Evolutionary conservation across 306 rosid species (phyloP).

Genomic region (Citrullus amarus): DNA sequence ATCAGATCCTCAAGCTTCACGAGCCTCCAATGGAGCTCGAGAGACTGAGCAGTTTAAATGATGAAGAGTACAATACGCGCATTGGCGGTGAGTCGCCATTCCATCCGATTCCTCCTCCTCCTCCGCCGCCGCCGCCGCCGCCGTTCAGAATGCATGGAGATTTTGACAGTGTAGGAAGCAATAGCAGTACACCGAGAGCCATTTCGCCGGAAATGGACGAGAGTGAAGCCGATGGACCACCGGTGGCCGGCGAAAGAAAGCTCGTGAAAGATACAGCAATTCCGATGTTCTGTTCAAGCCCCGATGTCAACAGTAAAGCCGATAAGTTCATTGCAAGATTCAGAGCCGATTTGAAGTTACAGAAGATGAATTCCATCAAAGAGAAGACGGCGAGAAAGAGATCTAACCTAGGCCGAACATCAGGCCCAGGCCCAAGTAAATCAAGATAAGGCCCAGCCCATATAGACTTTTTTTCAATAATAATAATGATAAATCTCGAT

Average conservation of each 20-base stretch:
- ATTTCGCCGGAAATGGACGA: conserved; percentile 36
- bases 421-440: conserved; percentile 1
- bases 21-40: conserved; percentile 16
- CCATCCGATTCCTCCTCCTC: conserved; percentile 46
- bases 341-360: conserved; percentile 59
- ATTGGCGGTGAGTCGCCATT: conserved; percentile 47
- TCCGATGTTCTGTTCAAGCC: conserved; percentile 45
- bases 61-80: conserved; percentile 14
- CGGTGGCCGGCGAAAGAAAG: conserved; percentile 11
- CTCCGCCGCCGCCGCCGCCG: conserved; percentile 58
- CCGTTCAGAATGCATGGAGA: conserved; percentile 68
- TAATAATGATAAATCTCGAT: neutral
- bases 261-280: conserved; percentile 21
- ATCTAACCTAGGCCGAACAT: conserved; percentile 36
- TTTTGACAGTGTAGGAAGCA: conserved; percentile 57
- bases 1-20: conserved; percentile 12
- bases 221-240: conserved; percentile 26
- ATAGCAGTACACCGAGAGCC: conserved; percentile 38
- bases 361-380: conserved; percentile 62
- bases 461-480: neutral
- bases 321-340: conserved; percentile 57
- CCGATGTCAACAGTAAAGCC: conserved; percentile 75
- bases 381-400: conserved; percentile 32
- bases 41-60: conserved; percentile 13
- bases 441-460: conserved; percentile 10